phyloP scores from a whole-genome alignment of 1,139 yeast genomes.

The Fermentozyma sake region DNA sequence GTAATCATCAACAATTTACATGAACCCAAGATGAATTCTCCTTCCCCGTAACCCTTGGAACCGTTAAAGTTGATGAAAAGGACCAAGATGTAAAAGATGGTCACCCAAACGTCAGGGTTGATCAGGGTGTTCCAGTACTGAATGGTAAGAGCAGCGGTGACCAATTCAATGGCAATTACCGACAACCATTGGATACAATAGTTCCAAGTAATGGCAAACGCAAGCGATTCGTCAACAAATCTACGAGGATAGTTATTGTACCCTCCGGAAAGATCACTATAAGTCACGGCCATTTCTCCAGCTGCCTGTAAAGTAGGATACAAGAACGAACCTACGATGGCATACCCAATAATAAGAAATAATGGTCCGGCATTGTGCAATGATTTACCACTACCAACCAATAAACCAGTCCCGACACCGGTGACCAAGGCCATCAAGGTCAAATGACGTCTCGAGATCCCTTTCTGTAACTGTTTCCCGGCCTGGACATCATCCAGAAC shows the following conservation, averaged over 20 bases:
- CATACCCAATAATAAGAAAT: slow-evolving; percentile 31
- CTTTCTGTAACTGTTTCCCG: slow-evolving; percentile 29
- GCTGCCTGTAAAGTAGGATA: slow-evolving; percentile 41
- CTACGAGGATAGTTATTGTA: slow-evolving; percentile 36
- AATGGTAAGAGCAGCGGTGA: slow-evolving; percentile 35
- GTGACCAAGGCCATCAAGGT: slow-evolving; percentile 34
- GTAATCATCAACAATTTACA: slow-evolving; percentile 18
- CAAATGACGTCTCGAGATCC: slow-evolving; percentile 33
- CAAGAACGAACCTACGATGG: slow-evolving; percentile 35
- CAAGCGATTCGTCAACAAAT: slow-evolving; percentile 34
- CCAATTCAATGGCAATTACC: slow-evolving; percentile 38
- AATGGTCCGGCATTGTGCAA: slow-evolving; percentile 35
- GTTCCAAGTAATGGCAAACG: slow-evolving; percentile 41
- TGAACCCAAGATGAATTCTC: slow-evolving; percentile 26
- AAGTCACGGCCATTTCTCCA: slow-evolving; percentile 41
- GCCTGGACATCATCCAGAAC: slow-evolving; percentile 16
- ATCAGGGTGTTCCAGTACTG: slow-evolving; percentile 25
- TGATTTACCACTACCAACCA: slow-evolving; percentile 34
- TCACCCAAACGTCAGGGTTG: slow-evolving; percentile 28
- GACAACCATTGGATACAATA: slow-evolving; percentile 41
- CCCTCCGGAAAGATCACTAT: slow-evolving; percentile 37
- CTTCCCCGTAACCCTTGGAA: slow-evolving; percentile 31
- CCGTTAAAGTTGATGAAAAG: slow-evolving; percentile 24
- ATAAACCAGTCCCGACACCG: slow-evolving; percentile 40
- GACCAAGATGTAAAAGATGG: slow-evolving; percentile 22